Base-by-base conservation (phyloP, 2,329 filamentous ascomycete species). In the Penicillium thymicola region DNA sequence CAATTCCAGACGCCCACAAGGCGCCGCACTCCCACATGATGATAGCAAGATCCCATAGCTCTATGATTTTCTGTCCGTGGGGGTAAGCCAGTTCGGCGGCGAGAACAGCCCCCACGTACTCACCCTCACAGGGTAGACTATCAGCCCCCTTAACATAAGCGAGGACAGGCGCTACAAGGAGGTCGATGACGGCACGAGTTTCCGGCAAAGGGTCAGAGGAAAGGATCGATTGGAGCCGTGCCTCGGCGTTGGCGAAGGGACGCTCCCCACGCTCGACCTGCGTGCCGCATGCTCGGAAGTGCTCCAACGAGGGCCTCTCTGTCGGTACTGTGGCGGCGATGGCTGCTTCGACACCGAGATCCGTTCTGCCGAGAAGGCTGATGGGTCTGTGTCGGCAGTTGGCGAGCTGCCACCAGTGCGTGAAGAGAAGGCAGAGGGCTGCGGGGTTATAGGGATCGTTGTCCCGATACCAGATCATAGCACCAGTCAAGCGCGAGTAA, bases 361-460 rank as follows among this genome's bases (percentile, higher is more conserved):
- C 58, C 13, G 58, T 60, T n/a, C 58, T 55, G n/a, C 58, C 58
- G 6, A 60, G 58, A 5, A 58, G 51, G 4, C 32, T 41, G 50
- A 58, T 16, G 14, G 58, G 58, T 37, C 58, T 16, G 44, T 59
- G 58, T 30, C 55, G 48, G 43, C 58, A 60, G 55, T 60, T 60
- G 28, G 58, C 37, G n/a, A 60, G 58, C 30, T 60, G 55, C 55
- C 58, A 60, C 55, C 55, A 60, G 55, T 60, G 58, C 6, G 58
- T 60, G 32, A 48, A 49, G 8, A 60, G 55, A 25, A 60, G 42
- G 27, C 55, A 58, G 6, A 60, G 51, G 14, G 58, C 51, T n/a
- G 58, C 58, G 2, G 58, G 58, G 48, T 60, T 60, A 44, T 60
- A 60, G 8, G 58, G 55, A 37, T 60, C 58, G 21, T 60, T 60